Evolutionary conservation across 2,329 filamentous ascomycete species (phyloP).

Genomic region (Penicillium olsonii): DNA sequence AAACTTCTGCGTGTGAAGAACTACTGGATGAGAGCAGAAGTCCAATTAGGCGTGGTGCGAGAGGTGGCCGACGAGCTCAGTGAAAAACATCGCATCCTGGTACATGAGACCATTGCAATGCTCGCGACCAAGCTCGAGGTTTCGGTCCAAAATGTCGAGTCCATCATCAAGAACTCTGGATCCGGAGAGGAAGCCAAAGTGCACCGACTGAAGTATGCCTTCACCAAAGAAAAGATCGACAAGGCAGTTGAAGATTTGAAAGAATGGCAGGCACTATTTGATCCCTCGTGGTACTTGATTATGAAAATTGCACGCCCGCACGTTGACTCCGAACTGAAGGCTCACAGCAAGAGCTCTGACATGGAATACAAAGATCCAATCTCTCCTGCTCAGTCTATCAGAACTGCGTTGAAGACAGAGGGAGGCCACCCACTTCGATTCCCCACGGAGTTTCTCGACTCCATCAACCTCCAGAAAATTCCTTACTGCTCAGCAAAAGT

Average conservation of each 20-base stretch:
- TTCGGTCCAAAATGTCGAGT: not conserved
- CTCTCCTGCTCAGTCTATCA: not conserved
- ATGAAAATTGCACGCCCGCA: not conserved
- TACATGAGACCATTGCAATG: not conserved
- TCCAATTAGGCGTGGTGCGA: not conserved
- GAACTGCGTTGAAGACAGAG: not conserved
- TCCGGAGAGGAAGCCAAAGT: not conserved
- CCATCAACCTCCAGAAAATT: not conserved
- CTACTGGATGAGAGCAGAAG: not conserved
- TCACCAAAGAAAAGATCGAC: conserved; percentile 10
- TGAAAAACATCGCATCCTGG: not conserved
- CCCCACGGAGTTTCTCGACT: not conserved
- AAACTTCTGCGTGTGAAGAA: not conserved
- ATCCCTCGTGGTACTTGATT: conserved; percentile 2
- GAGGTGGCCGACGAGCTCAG: not conserved
- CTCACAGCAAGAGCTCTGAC: not conserved
- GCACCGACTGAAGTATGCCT: not conserved
- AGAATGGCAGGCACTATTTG: conserved; percentile 1
- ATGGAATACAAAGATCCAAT: not conserved
- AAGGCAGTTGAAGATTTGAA: not conserved
- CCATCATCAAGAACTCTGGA: not conserved
- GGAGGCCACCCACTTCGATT: not conserved
- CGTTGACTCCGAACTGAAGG: not conserved
- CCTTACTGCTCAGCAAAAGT: not conserved
- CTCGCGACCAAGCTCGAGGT: not conserved